Evolutionary conservation across 1,284 basidiomycete genomes (phyloP), one percentile per base, ranked within the genome.

Genomic region (Prillingera fragicola): DNA sequence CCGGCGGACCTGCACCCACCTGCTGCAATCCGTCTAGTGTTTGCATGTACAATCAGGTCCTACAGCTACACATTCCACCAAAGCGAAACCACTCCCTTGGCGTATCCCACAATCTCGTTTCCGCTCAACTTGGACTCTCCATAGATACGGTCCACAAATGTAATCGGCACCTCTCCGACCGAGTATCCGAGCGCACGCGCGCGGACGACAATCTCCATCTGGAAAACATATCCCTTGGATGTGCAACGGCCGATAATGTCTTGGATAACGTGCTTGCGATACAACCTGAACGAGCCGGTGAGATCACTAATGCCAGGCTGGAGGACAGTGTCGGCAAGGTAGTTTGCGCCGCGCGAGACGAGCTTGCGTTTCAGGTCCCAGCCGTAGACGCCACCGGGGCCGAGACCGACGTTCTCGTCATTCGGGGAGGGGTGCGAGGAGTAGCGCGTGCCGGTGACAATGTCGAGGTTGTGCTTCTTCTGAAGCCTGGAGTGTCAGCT

Each of bases 161-260:
- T 92, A 59, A 94, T 94, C 0, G 89, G 89, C 34, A 92, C 80
- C 67, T 94, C 89, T 10, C 87, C 89, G 1, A 94, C 80, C 5
- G 78, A 79, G 71, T 88, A 92, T 7, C 86, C 87, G 38, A 85
- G 72, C 1, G 84, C 79, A 35, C 82, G 77, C 2, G 89, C 89
- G 4, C 89, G 80, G 21, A 90, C 89, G 77, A 92, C 89, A 80
- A 92, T 92, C 70, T 94, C 89, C 89, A 94, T 94, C 74, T 94
- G 89, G 75, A 94, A 92, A 13, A 94, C 89, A 61, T 92, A 94
- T 3, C 89, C 89, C 55, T 86, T 85, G 14, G 85, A 88, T 50
- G 83, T 79, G 8, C 85, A 88, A 54, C 83, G 76, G 5, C 81
- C 78, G 59, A 94, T 92, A 59, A 94, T 84, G 56, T 85, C 81